Conservation (phyloP, 805 yeast genomes). For the Teunomyces panamensis region DNA sequence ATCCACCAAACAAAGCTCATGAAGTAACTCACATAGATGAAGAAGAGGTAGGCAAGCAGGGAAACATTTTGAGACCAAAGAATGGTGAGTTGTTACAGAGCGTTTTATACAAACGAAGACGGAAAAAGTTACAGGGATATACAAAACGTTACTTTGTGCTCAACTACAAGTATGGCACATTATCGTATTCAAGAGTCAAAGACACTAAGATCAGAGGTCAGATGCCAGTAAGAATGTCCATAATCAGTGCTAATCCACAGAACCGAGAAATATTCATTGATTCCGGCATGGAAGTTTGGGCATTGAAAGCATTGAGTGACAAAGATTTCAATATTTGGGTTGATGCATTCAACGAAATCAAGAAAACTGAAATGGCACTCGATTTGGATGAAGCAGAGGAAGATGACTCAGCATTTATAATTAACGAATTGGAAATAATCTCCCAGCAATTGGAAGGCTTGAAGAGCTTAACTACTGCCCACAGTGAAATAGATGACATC, state of each 20-base stretch:
- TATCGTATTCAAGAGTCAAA: conserved; percentile 76
- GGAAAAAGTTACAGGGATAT: conserved; percentile 84
- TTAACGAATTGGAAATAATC: conserved; percentile 8
- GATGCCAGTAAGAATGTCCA: conserved; percentile 80
- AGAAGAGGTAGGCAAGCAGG: conserved; percentile 4
- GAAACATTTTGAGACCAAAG: conserved; percentile 37
- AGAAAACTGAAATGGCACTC: conserved; percentile 17
- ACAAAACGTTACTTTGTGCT: conserved; percentile 80
- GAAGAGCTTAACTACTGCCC: conserved; percentile 3
- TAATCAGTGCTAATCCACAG: conserved; percentile 73
- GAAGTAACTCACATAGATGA: not conserved
- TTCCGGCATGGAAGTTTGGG: conserved; percentile 95
- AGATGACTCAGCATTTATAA: conserved; percentile 9
- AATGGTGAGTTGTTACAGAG: conserved; percentile 80
- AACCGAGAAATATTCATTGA: conserved; percentile 75
- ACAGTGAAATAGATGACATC: conserved; percentile 9
- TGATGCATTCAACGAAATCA: conserved; percentile 64
- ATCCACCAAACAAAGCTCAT: conserved; percentile 7
- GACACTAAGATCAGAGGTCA: conserved; percentile 81
- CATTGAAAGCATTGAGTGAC: conserved; percentile 62
- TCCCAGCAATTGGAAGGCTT: conserved; percentile 3
- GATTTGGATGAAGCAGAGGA: conserved; percentile 7
- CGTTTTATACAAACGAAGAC: conserved; percentile 67
- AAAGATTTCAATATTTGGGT: conserved; percentile 81
- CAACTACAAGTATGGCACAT: conserved; percentile 76